phyloP scores from a whole-genome alignment of 768 basidiomycete species.

The Chiua virens region DNA sequence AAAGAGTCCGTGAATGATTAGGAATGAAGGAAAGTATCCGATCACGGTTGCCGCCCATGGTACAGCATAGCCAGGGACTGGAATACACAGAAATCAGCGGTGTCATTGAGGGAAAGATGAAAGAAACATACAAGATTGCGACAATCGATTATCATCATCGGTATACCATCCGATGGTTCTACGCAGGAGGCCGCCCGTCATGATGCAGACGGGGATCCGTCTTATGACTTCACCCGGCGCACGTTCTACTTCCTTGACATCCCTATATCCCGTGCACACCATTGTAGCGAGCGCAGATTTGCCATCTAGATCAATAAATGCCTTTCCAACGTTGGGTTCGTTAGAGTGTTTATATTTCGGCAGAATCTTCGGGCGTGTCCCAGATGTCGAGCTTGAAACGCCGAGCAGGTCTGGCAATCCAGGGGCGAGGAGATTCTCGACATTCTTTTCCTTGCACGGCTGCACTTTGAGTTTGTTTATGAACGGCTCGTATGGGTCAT shows the following conservation, averaged over 20 bases:
- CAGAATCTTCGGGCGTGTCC: slow-evolving; percentile 2
- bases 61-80: slow-evolving; percentile 10
- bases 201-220: slow-evolving; percentile 8
- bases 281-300: background rate
- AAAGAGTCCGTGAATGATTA: slow-evolving; percentile 24
- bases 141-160: slow-evolving; percentile 13
- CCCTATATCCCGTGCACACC: background rate
- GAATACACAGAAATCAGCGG: background rate
- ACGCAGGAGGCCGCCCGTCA: background rate
- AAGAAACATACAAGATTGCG: background rate
- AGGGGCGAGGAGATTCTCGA: slow-evolving; percentile 13
- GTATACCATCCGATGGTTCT: slow-evolving; percentile 5
- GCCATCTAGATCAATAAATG: background rate
- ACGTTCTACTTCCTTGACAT: background rate
- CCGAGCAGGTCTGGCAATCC: slow-evolving; percentile 7
- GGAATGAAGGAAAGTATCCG: slow-evolving; percentile 12
- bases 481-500: slow-evolving; percentile 13
- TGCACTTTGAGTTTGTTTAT: slow-evolving; percentile 1
- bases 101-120: background rate
- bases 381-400: slow-evolving; percentile 9
- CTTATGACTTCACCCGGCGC: slow-evolving; percentile 1
- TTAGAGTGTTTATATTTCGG: slow-evolving; percentile 1
- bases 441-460: slow-evolving; percentile 7
- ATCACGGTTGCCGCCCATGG: slow-evolving; percentile 19
- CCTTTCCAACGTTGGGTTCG: too few species aligned